Conservation (phyloP, 2,329 filamentous ascomycete genomes). For the Aspergillus ibericus region DNA sequence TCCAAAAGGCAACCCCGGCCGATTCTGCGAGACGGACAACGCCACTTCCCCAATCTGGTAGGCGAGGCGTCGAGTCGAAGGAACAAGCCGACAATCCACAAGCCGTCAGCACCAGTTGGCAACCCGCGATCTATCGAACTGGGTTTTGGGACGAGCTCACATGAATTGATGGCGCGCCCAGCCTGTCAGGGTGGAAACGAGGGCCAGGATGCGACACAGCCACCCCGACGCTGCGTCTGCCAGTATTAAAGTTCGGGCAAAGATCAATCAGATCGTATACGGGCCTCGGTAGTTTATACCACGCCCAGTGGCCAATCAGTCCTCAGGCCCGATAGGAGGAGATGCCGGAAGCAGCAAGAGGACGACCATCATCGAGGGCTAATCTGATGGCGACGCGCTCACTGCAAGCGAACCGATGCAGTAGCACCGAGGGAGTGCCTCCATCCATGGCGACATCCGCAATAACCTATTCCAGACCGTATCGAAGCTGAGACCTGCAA, state of each 20-base stretch:
- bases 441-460: not conserved
- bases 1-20: not conserved
- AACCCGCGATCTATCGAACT: not conserved
- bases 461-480: constrained; percentile 5
- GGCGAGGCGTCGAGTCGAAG: not conserved
- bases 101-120: not conserved
- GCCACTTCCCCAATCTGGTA: not conserved
- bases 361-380: not conserved
- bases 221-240: constrained; percentile 7
- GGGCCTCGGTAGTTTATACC: not conserved
- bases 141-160: not conserved
- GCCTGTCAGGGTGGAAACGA: constrained; percentile 7
- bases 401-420: constrained; percentile 1
- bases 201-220: constrained; percentile 11
- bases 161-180: not conserved
- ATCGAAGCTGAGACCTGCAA: constrained; percentile 1
- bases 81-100: not conserved
- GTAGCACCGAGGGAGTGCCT: not conserved
- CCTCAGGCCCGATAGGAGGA: not conserved
- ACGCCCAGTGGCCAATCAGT: not conserved
- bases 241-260: not conserved
- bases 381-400: not conserved
- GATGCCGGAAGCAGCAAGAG: not conserved
- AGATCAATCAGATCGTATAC: constrained; percentile 3
- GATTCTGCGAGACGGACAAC: not conserved